Base-by-base conservation (phyloP, 2,329 filamentous ascomycete species). In the Arthroderma uncinatum region DNA sequence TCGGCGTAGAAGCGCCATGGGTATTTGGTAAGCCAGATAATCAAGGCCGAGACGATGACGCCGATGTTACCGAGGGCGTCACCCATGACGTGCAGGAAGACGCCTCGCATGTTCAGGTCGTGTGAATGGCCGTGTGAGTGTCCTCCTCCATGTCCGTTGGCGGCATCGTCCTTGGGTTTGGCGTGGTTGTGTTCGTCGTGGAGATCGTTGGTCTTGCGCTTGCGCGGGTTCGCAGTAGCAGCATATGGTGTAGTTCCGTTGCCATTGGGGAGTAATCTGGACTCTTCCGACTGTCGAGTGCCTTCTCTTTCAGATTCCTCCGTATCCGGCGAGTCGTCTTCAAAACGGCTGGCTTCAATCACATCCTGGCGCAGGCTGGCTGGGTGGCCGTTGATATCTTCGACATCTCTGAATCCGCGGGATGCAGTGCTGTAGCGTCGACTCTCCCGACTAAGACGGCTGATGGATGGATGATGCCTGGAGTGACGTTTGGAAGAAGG, bases 101-200 rank as follows among this genome's bases (percentile, higher is more conserved):
- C 82, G 59, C 82, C 82, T n/a, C 80, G 79, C 92, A 98, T 97
- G 71, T 95, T 95, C 77, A 98, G 86, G 67, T 98, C 91, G 42
- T 57, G 56, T 14, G 59, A 62, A 57, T 72, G 70, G 6, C 66
- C 65, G 28, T 60, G 61, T 2, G 9, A 10, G 14, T 47, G 40
- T 4, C 44, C 44, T n/a, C 23, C 14, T 12, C 44, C 28, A 16
- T 42, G 39, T 28, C 84, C 81, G 60, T 82, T 80, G 59, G 82
- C 79, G 19, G 76, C 71, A 12, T 77, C 70, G 57, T 85, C 79
- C 65, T 82, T 83, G 1, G 88, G 86, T 63, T 91, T 82, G 1
- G 71, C 70, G 70, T 97, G 93, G 66, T 91, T 89, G 72, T 96
- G 92, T 55, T 80, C 77, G 42, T 79, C 76, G 70, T 95, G 89